phyloP scores from a whole-genome alignment of 1,284 basidiomycete genomes.

The Retiboletus flavoniger region DNA sequence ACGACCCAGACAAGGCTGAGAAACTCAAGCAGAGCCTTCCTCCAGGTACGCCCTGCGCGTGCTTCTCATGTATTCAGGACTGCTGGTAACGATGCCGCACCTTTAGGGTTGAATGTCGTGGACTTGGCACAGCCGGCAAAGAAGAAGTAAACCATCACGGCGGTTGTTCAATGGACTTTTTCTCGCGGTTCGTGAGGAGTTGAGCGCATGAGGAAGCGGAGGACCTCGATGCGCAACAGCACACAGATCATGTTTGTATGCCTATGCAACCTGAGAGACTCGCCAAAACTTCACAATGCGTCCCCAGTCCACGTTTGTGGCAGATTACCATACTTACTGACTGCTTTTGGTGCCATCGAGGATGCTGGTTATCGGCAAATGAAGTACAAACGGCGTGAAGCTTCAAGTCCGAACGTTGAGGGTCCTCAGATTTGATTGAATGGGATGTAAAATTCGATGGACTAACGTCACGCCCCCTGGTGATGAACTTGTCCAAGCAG shows the following conservation, averaged over 20 bases:
- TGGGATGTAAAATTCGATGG: neutral
- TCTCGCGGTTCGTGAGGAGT: neutral
- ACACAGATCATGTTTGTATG: conserved; percentile 25
- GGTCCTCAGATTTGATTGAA: neutral
- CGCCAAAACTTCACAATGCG: neutral
- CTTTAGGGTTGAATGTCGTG: conserved; percentile 58
- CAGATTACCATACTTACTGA: neutral
- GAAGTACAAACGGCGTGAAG: neutral
- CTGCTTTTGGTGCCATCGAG: neutral
- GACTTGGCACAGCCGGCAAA: conserved; percentile 65
- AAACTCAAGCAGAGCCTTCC: conserved; percentile 96
- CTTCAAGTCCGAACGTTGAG: neutral
- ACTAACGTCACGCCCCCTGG: neutral
- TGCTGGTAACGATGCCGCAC: neutral
- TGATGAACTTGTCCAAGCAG: neutral
- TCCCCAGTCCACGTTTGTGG: neutral
- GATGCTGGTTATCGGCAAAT: neutral
- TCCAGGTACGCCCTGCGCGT: conserved; percentile 65
- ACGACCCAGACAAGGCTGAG: conserved; percentile 98
- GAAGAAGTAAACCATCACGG: conserved; percentile 61
- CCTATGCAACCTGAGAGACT: conserved; percentile 4
- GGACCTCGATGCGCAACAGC: conserved; percentile 6
- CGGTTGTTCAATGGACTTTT: neutral
- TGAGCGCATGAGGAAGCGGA: conserved; percentile 1
- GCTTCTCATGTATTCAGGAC: neutral